Percentiles rank a stretch among this genome's conserved stretches.
Conservation (phyloP, 495 filamentous ascomycete species). For the Talaromyces borbonicus region DNA sequence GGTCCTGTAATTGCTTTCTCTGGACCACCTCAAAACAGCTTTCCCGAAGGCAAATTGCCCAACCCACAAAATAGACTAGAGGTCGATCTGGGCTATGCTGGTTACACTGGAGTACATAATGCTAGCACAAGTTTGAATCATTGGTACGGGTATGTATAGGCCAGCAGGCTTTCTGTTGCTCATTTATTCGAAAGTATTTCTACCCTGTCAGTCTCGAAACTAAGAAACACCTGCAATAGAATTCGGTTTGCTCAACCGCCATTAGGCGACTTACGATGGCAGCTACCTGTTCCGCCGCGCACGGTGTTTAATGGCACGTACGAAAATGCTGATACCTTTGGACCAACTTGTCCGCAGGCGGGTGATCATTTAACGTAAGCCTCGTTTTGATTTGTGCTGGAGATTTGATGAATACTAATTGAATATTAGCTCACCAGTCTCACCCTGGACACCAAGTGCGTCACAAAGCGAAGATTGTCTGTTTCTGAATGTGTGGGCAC, state of each 20-base stretch:
- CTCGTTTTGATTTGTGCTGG: not conserved
- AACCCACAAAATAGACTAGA: not conserved
- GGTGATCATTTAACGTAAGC: not conserved
- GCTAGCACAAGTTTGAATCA: constrained; percentile 8
- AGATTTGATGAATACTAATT: not conserved
- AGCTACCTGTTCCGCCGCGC: constrained; percentile 31
- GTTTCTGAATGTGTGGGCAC: constrained; percentile 40
- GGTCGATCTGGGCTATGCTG: constrained; percentile 7
- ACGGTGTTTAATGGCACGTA: constrained; percentile 29
- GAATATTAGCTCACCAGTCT: constrained; percentile 27
- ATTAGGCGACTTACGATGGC: constrained; percentile 34
- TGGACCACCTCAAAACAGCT: constrained; percentile 1
- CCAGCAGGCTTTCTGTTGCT: no score
- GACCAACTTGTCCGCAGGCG: constrained; percentile 4
- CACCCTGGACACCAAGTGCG: constrained; percentile 17
- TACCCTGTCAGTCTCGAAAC: no score
- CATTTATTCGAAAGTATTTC: no score
- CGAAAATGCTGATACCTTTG: not conserved
- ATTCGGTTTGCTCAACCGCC: constrained; percentile 44
- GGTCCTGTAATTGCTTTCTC: not conserved
- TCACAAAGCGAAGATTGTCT: constrained; percentile 44
- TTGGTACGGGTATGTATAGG: constrained; percentile 31
- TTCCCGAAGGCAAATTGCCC: not conserved
- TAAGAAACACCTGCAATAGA: no score
- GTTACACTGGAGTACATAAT: constrained; percentile 5